Evolutionary conservation across 352 stramenopile species (phyloP).

Genomic region (Blastocystis sp.): DNA sequence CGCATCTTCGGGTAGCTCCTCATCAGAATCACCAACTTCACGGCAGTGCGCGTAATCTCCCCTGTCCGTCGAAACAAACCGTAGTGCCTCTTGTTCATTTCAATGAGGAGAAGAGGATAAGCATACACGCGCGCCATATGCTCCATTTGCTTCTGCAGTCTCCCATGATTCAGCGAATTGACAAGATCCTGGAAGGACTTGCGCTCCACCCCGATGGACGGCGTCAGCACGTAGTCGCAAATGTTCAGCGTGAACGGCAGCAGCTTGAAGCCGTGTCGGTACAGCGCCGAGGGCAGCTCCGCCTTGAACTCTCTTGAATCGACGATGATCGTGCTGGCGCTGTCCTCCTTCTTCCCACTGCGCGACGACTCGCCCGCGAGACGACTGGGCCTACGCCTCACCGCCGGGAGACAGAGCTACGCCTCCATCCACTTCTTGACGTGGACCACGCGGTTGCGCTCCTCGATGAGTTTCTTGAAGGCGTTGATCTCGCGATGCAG

Average conservation of each 20-base stretch:
- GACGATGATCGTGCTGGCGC: neutral
- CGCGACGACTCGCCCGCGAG: neutral
- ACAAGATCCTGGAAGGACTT: constrained; percentile 47
- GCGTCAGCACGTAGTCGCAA: constrained; percentile 64
- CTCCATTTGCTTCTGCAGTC: constrained; percentile 68
- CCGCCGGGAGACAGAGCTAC: neutral
- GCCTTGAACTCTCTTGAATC: constrained; percentile 60
- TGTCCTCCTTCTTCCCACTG: too few species aligned
- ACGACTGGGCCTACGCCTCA: neutral
- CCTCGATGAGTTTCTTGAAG: constrained; percentile 38
- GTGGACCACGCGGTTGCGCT: constrained; percentile 49
- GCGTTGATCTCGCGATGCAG: constrained; percentile 18
- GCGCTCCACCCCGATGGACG: constrained; percentile 21
- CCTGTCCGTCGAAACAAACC: constrained; percentile 5
- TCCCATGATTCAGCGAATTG: constrained; percentile 12
- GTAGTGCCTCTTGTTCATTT: constrained; percentile 4
- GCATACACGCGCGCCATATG: constrained; percentile 29
- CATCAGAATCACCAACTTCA: constrained; percentile 21
- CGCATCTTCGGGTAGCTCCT: constrained; percentile 54
- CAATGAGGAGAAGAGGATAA: constrained; percentile 23
- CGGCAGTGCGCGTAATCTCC: neutral
- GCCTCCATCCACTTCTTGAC: neutral
- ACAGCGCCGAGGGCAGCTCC: constrained; percentile 23
- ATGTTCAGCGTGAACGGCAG: constrained; percentile 26
- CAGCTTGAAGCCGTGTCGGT: constrained; percentile 14